These are phyloP conservation scores for Camelina neglecta DNA, from an alignment of 345 rosid genomes.

Conservation along the genomic window DNA sequence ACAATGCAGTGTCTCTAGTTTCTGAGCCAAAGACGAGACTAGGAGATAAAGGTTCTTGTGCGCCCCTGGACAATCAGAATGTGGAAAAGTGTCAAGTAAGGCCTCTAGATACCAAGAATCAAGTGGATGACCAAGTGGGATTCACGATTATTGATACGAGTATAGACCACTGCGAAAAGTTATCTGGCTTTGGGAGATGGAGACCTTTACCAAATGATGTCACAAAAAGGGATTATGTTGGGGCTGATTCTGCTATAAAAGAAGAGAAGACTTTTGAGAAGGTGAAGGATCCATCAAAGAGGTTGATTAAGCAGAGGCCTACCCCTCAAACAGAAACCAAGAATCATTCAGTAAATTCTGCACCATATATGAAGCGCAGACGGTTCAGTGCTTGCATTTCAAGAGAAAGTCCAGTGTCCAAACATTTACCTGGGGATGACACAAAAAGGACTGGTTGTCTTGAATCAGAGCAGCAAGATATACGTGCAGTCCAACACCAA, in stretches of 20 bases:
- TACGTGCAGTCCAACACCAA: slow-evolving; percentile 30
- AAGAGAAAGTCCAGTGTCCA: slow-evolving; percentile 40
- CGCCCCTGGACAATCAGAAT: slow-evolving; percentile 26
- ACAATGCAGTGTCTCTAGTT: slow-evolving; percentile 47
- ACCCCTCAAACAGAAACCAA: slow-evolving; percentile 49
- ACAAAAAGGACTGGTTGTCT: neutral
- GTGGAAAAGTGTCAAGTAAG: slow-evolving; percentile 36
- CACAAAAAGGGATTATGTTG: slow-evolving; percentile 13
- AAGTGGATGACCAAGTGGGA: slow-evolving; percentile 40
- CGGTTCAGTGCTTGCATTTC: slow-evolving; percentile 60
- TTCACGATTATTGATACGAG: slow-evolving; percentile 69
- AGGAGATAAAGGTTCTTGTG: slow-evolving; percentile 38
- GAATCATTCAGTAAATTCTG: slow-evolving; percentile 45
- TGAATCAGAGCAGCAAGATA: slow-evolving; percentile 46
- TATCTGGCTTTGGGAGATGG: slow-evolving; percentile 49
- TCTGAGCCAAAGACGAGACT: slow-evolving; percentile 41
- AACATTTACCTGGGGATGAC: slow-evolving; percentile 19
- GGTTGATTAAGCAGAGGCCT: slow-evolving; percentile 52
- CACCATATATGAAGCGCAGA: slow-evolving; percentile 53
- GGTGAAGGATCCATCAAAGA: slow-evolving; percentile 45
- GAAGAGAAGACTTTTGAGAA: slow-evolving; percentile 44
- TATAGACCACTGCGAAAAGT: slow-evolving; percentile 47
- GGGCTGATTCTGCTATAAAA: slow-evolving; percentile 35
- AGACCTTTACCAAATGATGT: slow-evolving; percentile 48
- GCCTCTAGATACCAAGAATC: slow-evolving; percentile 44